Conservation (phyloP, 495 filamentous ascomycete species). For the Lasiosphaeria hispida region DNA sequence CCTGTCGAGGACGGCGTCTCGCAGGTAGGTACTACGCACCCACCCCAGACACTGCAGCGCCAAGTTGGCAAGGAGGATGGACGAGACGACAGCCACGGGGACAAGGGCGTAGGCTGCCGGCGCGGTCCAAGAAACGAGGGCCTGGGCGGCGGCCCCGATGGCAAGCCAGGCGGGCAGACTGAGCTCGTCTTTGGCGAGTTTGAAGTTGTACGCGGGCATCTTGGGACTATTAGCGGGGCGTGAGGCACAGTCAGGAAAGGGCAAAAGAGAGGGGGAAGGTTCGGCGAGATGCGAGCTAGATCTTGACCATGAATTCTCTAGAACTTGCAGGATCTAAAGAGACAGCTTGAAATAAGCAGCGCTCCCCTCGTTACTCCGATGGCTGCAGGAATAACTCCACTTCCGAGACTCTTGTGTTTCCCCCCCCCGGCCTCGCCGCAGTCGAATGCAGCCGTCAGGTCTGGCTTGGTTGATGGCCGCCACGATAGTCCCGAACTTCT, state of each 20-base stretch:
- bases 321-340: too few relatives aligned
- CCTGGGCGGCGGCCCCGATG: conserved; percentile 37
- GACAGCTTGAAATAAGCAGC: too few relatives aligned
- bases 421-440: not conserved
- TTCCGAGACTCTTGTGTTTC: not conserved
- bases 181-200: conserved; percentile 20
- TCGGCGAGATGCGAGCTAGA: too few relatives aligned
- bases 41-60: conserved; percentile 22
- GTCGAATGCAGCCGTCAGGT: too few relatives aligned
- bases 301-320: too few relatives aligned
- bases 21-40: conserved; percentile 24
- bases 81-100: conserved; percentile 27
- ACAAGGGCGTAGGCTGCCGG: conserved; percentile 32
- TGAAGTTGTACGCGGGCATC: conserved; percentile 13
- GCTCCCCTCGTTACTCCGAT: too few relatives aligned
- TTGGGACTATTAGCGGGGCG: not conserved
- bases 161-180: conserved; percentile 38
- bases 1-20: conserved; percentile 34
- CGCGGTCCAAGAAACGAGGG: conserved; percentile 32
- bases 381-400: too few relatives aligned
- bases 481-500: too few relatives aligned
- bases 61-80: conserved; percentile 14
- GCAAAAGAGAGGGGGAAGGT: too few relatives aligned
- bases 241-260: not conserved
- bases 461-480: too few relatives aligned